phyloP scores from a whole-genome alignment of 75 land plant genomes.

The Pinus taeda region DNA sequence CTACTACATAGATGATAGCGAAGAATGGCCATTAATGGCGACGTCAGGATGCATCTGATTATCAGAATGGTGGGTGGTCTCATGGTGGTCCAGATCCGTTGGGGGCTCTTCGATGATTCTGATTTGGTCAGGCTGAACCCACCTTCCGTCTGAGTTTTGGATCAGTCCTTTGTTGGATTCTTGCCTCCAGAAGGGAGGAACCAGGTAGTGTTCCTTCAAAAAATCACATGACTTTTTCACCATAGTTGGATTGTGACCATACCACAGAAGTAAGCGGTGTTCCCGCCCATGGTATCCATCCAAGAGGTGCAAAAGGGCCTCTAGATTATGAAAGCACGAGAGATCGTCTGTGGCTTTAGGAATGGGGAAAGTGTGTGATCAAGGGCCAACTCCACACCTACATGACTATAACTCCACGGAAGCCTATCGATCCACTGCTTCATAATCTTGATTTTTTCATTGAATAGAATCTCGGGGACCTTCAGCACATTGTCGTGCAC shows the following conservation, averaged over 20 bases:
- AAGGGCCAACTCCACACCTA: too few relatives aligned
- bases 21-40: too few relatives aligned
- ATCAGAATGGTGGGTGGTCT: too few relatives aligned
- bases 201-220: conserved; percentile 41
- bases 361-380: conserved; percentile 56
- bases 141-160: conserved; percentile 33
- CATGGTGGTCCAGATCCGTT: not conserved
- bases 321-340: conserved; percentile 13
- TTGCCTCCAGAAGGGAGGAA: conserved; percentile 66
- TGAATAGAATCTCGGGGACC: conserved; percentile 47
- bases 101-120: conserved; percentile 1
- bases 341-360: conserved; percentile 45
- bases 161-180: conserved; percentile 63
- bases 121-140: conserved; percentile 44
- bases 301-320: conserved; percentile 12
- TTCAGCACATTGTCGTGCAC: conserved; percentile 59
- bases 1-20: too few relatives aligned
- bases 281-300: conserved; percentile 56
- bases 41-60: too few relatives aligned
- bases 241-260: conserved; percentile 48
- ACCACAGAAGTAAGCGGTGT: conserved; percentile 33
- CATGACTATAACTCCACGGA: conserved; percentile 69
- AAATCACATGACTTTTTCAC: conserved; percentile 62
- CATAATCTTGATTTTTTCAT: conserved; percentile 26
- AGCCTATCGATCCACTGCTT: conserved; percentile 21